Base-by-base conservation (phyloP, 129 eudicot genomes). In the Helichrysum umbraculigerum region DNA sequence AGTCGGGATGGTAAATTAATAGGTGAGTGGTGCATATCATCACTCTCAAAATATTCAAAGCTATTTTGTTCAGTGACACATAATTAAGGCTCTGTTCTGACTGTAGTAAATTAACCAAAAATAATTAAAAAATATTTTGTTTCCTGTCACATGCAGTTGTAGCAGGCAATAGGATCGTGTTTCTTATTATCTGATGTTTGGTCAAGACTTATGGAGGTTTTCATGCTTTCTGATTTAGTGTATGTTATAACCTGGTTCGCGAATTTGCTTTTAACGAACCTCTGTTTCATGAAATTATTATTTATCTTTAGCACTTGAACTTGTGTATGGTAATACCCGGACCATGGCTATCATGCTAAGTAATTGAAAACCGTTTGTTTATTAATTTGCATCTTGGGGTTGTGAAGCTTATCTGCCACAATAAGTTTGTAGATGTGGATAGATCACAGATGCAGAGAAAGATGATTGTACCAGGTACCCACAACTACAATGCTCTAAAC, bases 1-100 rank as follows among this genome's bases (percentile, higher is more conserved):
- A 75, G 61, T 70, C 71, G 29, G 84, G 79, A 28, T 80, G 84
- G 80, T 78, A 61, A 68, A 63, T 70, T 7, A 77, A 34, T 20
- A 70, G 81, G 76, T 78, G 54, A 59, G 60, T 15, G 41, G 6
- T 29, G 14, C 30, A 7, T 2, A 19, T 59, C 28, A 59, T 4
- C 28, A 28, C 37, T 61, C 66, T 21, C 66, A 25, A 61, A 28
- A 11, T 1, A 10, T 25, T 25, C 6, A 7, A 20, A 60, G 3
- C 14, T 33, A 17, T 66, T 15, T n/a, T 56, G 11, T n/a, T 6
- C 19, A 6, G 2, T n/a, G 62, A 19, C 62, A 19, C 19, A 56
- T 5, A 14, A 56, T 17, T 16, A 17, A 17, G 29, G 25, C 62
- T 56, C 62, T 56, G 25, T 4, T 56, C 3, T 4, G 11, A 25